Base-by-base conservation (phyloP, 768 basidiomycete species). In the Imleria badia region DNA sequence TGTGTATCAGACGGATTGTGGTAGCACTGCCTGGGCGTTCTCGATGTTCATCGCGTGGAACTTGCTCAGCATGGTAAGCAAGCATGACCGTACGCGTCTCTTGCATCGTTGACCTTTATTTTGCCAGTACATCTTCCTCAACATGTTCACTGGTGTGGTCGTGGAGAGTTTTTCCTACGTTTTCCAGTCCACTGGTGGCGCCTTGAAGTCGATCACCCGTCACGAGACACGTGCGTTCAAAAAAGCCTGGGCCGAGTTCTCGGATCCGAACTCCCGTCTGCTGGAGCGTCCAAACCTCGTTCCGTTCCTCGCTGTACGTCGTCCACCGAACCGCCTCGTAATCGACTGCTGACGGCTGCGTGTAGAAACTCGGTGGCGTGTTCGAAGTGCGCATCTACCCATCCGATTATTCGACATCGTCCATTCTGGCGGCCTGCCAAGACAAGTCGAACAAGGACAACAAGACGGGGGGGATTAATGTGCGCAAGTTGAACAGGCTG, bases 81-180 rank as follows among this genome's bases (percentile, higher is more conserved):
- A 15, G 12, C 35, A 36, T 12, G 34, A 29, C 14, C 6, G 22
- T 19, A 61, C 78, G 67, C 12, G 20, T 43, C 22, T 15, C 17
- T n/a, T 13, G 3, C 20, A 38, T 3, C 17, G 11, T 17, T 54
- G 45, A 50, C 34, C 22, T 12, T 39, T 51, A 10, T 23, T 35
- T 15, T 35, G 23, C 6, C 67, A 95, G 94, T 97, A 94, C 70
- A 94, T 98, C 64, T 94, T 98, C 70, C 82, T 90, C 59, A 97
- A 96, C 73, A 85, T 97, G 86, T 95, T 95, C 69, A 94, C 92
- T 72, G 92, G 91, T 89, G 91, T 95, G 56, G 87, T 96, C 50
- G 94, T 96, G 61, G 89, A 98, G 72, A 94, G 88, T 66, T 98
- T 98, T 72, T 91, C 92, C n/a, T 97, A 95, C 69, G 91, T 97